phyloP scores from a whole-genome alignment of 139 green algal species.

The Diplosphaera chodatii region DNA sequence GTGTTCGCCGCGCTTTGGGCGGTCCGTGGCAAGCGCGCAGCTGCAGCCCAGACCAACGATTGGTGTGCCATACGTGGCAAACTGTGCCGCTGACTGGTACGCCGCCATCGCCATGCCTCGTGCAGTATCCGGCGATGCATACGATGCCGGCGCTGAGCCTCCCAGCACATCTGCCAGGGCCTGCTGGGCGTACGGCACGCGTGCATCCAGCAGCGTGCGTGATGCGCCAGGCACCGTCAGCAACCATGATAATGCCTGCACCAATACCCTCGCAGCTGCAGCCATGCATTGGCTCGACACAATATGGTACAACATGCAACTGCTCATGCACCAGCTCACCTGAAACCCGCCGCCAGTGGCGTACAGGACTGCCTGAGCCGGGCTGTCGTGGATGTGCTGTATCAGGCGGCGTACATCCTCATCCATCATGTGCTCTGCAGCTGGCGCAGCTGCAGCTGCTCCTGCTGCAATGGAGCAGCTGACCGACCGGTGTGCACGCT shows the following conservation, averaged over 20 bases:
- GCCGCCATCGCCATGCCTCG: constrained; percentile 53
- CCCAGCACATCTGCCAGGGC: constrained; percentile 43
- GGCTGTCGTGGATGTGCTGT: constrained; percentile 34
- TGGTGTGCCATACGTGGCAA: constrained; percentile 44
- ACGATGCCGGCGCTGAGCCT: constrained; percentile 38
- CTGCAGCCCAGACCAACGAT: constrained; percentile 63
- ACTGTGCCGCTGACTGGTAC: constrained; percentile 48
- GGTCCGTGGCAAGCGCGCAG: constrained; percentile 61
- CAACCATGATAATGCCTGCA: constrained; percentile 64
- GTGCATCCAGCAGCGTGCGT: constrained; percentile 62
- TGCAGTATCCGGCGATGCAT: constrained; percentile 42
- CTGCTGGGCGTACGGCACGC: constrained; percentile 59
- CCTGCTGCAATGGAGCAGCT: not conserved
- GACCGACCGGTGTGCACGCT: no score
- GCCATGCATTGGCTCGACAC: no score
- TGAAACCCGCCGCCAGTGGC: constrained; percentile 50
- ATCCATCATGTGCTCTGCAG: constrained; percentile 17
- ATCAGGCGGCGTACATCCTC: constrained; percentile 13
- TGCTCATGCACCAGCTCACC: constrained; percentile 12
- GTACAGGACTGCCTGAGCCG: constrained; percentile 37
- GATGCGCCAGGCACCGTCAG: constrained; percentile 69
- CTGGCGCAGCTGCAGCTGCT: not conserved
- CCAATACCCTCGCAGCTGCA: no score
- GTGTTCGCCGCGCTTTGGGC: constrained; percentile 63
- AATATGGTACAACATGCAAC: no score